Evolutionary conservation across 1,284 basidiomycete genomes (phyloP), one percentile per base, ranked within the genome.

Genomic region (Sporisorium sorghi): DNA sequence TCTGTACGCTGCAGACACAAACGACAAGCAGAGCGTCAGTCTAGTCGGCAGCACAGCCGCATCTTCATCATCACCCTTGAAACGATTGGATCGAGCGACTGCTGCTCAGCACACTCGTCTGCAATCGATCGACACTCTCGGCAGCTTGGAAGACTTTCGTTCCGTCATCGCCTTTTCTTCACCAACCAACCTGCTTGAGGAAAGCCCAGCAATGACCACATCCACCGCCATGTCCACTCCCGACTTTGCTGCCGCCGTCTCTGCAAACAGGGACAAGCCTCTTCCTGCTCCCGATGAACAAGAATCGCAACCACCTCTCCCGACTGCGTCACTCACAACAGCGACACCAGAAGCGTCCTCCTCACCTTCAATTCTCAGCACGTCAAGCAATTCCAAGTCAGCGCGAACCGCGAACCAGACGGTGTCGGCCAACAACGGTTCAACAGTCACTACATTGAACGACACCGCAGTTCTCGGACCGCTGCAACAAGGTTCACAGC

Each of bases 131-230:
- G 61, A 37, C n/a, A 61, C 57, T 1, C 14, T 61, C n/a, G 64
- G 57, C 30, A 63, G 67, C 40, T 59, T 69, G 42, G 66, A 74
- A 23, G 72, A 74, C 59, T 74, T 69, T 59, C 72, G 66, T 3
- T 65, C 66, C 14, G 23, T 69, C 14, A 59, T 74, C 14, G 54
- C 55, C 23, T 66, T 69, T 48, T 56, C 62, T 7, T 62, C 66
- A 4, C 40, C 66, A 3, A 24, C 51, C n/a, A 42, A 59, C 39
- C 49, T 62, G 12, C 40, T 62, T 15, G 59, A 67, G 26, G 60
- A 63, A 15, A 73, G 70, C 21, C 64, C 64, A 5, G 37, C 70
- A 3, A 40, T 63, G 39, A 67, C 70, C 33, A 43, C 53, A 0
- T 73, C 70, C 9, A 67, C 70, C 37, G 47, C 61, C 30, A 39